These are phyloP conservation scores for Ascochyta viciae-villosae DNA, from an alignment of 2,329 filamentous ascomycete species.

Conservation along the genomic window DNA sequence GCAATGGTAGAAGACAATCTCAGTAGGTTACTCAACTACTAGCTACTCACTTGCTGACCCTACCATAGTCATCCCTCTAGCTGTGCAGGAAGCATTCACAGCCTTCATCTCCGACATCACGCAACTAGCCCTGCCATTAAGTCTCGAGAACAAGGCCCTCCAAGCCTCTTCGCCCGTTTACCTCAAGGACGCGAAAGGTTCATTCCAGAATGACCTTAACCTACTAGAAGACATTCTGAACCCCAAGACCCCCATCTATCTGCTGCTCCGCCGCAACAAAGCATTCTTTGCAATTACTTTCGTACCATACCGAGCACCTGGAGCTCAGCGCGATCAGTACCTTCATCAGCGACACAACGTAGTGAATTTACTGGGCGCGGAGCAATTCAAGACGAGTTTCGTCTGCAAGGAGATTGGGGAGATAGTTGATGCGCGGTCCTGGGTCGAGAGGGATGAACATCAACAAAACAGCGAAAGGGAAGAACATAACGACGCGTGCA, in stretches of 20 bases:
- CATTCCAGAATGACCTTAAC: slow-evolving; percentile 25
- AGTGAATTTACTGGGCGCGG: slow-evolving; percentile 21
- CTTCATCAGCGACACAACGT: slow-evolving; percentile 22
- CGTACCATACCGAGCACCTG: slow-evolving; percentile 29
- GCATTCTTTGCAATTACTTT: slow-evolving; percentile 31
- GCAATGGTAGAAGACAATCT: neutral
- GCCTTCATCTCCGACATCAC: slow-evolving; percentile 16
- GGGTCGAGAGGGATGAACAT: slow-evolving; percentile 29
- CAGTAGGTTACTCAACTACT: neutral
- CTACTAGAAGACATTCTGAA: slow-evolving; percentile 25
- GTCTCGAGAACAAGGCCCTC: slow-evolving; percentile 2
- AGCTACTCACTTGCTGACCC: neutral
- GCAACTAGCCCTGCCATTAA: slow-evolving; percentile 20
- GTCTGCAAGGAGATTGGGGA: slow-evolving; percentile 41
- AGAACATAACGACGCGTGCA: neutral
- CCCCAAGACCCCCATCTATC: slow-evolving; percentile 24
- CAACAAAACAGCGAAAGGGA: neutral
- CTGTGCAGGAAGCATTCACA: slow-evolving; percentile 14
- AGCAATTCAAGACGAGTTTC: slow-evolving; percentile 25
- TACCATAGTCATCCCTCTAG: neutral
- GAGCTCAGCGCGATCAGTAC: slow-evolving; percentile 12
- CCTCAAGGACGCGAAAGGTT: neutral
- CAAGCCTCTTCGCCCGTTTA: slow-evolving; percentile 11
- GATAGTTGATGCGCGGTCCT: slow-evolving; percentile 34
- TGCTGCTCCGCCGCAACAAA: slow-evolving; percentile 27